Conservation (phyloP, 1,284 basidiomycete genomes). For the Hemileia vastatrix region DNA sequence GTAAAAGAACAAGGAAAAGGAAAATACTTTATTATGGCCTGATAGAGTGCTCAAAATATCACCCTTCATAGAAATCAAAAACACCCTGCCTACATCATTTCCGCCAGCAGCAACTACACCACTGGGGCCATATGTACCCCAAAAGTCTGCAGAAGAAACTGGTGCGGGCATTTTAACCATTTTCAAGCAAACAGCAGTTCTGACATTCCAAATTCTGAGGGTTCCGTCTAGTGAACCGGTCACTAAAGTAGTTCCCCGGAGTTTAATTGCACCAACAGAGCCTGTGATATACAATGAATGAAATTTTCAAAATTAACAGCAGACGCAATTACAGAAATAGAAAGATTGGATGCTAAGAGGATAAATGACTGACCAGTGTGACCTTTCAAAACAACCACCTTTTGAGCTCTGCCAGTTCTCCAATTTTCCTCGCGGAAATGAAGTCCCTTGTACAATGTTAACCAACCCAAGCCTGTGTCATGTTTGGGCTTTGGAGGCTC, state of each 20-base stretch:
- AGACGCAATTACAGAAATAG: not conserved
- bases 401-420: conserved; percentile 28
- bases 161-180: conserved; percentile 23
- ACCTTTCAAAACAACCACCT: conserved; percentile 18
- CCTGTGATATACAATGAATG: conserved; percentile 4
- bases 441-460: conserved; percentile 62
- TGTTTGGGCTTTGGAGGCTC: conserved; percentile 10
- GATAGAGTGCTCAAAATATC: conserved; percentile 12
- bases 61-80: conserved; percentile 22
- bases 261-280: conserved; percentile 18
- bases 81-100: conserved; percentile 21
- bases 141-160: conserved; percentile 16
- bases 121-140: conserved; percentile 14
- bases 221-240: conserved; percentile 20
- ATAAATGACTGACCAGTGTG: conserved; percentile 10
- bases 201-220: conserved; percentile 20
- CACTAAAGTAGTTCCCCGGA: conserved; percentile 13
- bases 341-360: too few relatives aligned
- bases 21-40: conserved; percentile 15
- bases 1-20: too few relatives aligned
- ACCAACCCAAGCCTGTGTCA: conserved; percentile 11
- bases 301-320: not conserved
- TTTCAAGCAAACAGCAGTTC: conserved; percentile 14
- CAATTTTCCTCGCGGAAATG: conserved; percentile 82
- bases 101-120: conserved; percentile 21